Percentiles rank a stretch among this genome's conserved stretches.
Evolutionary conservation across 2,329 filamentous ascomycete species (phyloP).

Genomic region (Thielaviopsis euricoi): DNA sequence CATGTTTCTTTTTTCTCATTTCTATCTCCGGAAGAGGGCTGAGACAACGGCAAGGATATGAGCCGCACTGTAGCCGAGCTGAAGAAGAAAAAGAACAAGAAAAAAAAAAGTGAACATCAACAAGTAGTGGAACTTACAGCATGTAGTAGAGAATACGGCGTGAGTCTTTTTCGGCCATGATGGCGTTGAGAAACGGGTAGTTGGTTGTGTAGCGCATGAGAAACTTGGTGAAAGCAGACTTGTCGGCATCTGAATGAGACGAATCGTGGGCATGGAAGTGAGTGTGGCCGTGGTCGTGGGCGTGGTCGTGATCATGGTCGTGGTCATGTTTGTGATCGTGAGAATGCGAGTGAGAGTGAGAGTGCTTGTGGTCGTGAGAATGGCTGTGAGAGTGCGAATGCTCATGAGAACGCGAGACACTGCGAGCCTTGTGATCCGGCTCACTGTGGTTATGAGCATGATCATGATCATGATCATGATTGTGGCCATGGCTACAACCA

Average conservation of each 20-base stretch:
- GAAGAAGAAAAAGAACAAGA: not conserved
- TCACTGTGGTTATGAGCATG: constrained; percentile 14
- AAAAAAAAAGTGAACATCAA: not conserved
- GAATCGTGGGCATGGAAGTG: constrained; percentile 17
- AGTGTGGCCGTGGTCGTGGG: constrained; percentile 17
- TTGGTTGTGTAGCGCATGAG: constrained; percentile 52
- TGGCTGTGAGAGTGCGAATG: constrained; percentile 14
- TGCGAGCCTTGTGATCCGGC: not conserved
- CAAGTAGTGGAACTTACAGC: constrained; percentile 40
- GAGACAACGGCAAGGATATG: not conserved
- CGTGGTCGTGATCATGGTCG: constrained; percentile 16
- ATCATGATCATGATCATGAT: constrained; percentile 18
- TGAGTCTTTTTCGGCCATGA: constrained; percentile 82
- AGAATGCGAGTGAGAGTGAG: not conserved
- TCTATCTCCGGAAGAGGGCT: not conserved
- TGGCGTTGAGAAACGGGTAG: constrained; percentile 68
- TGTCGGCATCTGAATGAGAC: constrained; percentile 12
- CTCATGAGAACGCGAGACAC: constrained; percentile 12
- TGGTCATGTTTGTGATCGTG: constrained; percentile 19
- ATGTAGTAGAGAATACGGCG: constrained; percentile 96
- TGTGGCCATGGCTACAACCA: constrained; percentile 17
- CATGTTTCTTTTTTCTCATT: not conserved
- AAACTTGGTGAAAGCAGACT: constrained; percentile 53
- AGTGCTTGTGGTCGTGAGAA: constrained; percentile 16
- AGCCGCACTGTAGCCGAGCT: not conserved